phyloP scores from a whole-genome alignment of 495 filamentous ascomycete species.

The Monascus purpureus region DNA sequence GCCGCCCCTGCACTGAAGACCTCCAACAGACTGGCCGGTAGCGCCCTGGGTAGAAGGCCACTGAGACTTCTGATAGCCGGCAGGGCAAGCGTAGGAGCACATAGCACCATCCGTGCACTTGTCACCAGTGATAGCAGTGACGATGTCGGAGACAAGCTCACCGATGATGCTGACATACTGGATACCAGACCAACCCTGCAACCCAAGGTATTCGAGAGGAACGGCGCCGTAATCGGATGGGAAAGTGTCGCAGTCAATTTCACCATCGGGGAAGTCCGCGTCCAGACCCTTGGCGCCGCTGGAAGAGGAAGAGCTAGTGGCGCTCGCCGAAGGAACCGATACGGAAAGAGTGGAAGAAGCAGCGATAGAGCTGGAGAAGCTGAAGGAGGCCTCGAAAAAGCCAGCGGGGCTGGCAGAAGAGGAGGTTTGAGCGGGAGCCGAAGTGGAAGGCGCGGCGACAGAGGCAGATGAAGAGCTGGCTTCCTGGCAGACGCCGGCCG shows the following conservation, averaged over 20 bases:
- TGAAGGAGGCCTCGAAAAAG: no score
- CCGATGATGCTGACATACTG: slow-evolving; percentile 38
- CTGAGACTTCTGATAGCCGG: slow-evolving; percentile 85
- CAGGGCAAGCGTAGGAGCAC: slow-evolving; percentile 90
- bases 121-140: slow-evolving; percentile 41
- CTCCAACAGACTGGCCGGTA: slow-evolving; percentile 79
- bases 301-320: slow-evolving; percentile 11
- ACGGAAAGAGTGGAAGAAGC: slow-evolving; percentile 5
- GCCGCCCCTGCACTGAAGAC: slow-evolving; percentile 61
- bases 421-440: no score
- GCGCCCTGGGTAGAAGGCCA: slow-evolving; percentile 73
- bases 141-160: slow-evolving; percentile 41
- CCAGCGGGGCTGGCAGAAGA: no score
- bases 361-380: neutral
- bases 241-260: slow-evolving; percentile 56
- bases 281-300: slow-evolving; percentile 35
- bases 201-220: slow-evolving; percentile 47
- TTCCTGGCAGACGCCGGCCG: slow-evolving; percentile 18
- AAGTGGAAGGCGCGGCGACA: slow-evolving; percentile 6
- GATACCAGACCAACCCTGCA: slow-evolving; percentile 71
- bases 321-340: slow-evolving; percentile 6
- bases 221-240: slow-evolving; percentile 77
- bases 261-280: slow-evolving; percentile 62
- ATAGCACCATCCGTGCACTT: slow-evolving; percentile 48
- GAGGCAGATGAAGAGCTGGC: slow-evolving; percentile 8